Conservation (phyloP, 2,329 filamentous ascomycete genomes). For the Monilinia vaccinii-corymbosi region DNA sequence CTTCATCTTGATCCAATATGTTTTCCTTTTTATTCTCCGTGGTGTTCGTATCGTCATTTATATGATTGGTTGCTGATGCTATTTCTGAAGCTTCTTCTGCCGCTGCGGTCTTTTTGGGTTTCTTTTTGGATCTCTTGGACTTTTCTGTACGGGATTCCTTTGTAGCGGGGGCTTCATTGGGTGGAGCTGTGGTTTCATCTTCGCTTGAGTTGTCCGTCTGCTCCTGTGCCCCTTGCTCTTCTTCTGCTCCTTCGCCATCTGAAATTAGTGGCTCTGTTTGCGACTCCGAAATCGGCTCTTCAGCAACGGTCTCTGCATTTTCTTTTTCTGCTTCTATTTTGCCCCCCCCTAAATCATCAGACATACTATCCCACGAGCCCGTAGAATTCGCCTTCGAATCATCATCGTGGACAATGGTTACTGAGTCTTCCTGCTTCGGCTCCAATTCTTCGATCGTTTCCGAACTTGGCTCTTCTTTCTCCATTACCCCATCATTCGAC, state of each 20-base stretch:
- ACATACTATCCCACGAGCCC: slow-evolving; percentile 8
- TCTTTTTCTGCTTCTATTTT: neutral
- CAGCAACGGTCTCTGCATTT: neutral
- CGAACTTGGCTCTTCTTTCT: neutral
- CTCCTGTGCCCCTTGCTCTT: neutral
- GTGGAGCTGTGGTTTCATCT: neutral
- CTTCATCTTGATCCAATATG: neutral
- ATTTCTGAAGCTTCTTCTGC: slow-evolving; percentile 1
- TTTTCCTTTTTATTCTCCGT: neutral
- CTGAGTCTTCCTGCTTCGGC: neutral
- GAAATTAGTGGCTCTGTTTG: neutral
- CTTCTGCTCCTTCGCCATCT: neutral
- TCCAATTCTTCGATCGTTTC: neutral
- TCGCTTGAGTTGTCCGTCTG: neutral
- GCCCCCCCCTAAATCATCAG: slow-evolving; percentile 3
- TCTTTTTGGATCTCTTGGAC: slow-evolving; percentile 1
- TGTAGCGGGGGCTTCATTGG: neutral
- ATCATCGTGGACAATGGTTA: neutral
- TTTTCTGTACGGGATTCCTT: neutral
- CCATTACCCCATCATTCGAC: neutral
- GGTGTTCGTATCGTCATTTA: slow-evolving; percentile 2
- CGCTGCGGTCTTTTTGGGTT: neutral
- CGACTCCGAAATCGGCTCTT: neutral
- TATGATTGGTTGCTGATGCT: neutral
- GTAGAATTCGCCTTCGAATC: slow-evolving; percentile 4